These are phyloP conservation scores for Paramecium tetraurelia DNA, from an alignment of 73 alveolate genomes.

Conservation along the genomic window DNA sequence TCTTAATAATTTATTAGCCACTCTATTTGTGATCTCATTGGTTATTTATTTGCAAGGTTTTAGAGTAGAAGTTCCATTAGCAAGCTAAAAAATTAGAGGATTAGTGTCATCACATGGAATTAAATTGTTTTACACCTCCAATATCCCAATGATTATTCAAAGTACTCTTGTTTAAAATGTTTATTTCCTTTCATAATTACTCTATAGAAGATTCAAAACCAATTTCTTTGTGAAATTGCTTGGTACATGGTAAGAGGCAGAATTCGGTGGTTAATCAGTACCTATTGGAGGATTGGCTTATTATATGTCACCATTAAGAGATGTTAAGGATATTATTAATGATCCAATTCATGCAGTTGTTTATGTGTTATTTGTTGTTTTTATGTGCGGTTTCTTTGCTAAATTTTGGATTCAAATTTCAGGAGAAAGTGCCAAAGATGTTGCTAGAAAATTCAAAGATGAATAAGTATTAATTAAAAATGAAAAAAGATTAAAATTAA, in stretches of 20 bases:
- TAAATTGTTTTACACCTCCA: constrained; percentile 99
- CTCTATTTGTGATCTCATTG: constrained; percentile 94
- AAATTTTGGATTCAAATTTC: constrained; percentile 98
- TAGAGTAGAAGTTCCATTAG: constrained; percentile 87
- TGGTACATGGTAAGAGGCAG: constrained; percentile 97
- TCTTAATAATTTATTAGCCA: constrained; percentile 95
- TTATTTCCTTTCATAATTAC: constrained; percentile 98
- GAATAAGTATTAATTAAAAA: constrained; percentile 69
- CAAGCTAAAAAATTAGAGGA: constrained; percentile 90
- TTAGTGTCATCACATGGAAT: constrained; percentile 96
- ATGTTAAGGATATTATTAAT: constrained; percentile 53
- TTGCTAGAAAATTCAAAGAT: constrained; percentile 98
- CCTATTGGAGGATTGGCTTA: constrained; percentile 99
- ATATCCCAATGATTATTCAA: constrained; percentile 99
- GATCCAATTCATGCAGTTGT: constrained; percentile 98
- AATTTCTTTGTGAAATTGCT: constrained; percentile 91
- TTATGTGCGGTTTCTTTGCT: constrained; percentile 98
- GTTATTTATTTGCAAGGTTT: constrained; percentile 98
- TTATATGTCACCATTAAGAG: constrained; percentile 96
- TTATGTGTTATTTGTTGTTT: constrained; percentile 93
- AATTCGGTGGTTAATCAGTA: constrained; percentile 86
- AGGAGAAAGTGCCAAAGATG: constrained; percentile 97
- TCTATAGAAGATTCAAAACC: constrained; percentile 95
- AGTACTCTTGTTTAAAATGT: constrained; percentile 99
- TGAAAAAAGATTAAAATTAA: constrained; percentile 32